Conservation (phyloP, 1,284 basidiomycete genomes). For the Ceratobasidium theobromae region DNA sequence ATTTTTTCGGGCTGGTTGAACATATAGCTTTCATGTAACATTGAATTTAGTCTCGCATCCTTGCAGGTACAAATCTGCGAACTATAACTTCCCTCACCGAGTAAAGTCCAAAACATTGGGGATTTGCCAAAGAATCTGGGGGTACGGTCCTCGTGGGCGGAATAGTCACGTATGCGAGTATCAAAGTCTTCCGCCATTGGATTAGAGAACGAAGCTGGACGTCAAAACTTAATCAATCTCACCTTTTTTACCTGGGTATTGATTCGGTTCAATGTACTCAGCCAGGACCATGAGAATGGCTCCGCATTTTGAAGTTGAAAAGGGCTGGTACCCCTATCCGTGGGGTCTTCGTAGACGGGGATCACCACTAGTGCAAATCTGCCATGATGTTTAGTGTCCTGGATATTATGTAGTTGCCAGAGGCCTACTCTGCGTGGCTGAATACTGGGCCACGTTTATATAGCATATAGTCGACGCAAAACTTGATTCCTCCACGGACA, state of each 20-base stretch:
- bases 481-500: constrained; percentile 94
- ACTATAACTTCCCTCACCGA: constrained; percentile 84
- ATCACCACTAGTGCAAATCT: constrained; percentile 90
- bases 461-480: constrained; percentile 92
- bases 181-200: constrained; percentile 88
- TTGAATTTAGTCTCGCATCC: constrained; percentile 75
- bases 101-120: constrained; percentile 72
- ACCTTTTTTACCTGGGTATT: constrained; percentile 98
- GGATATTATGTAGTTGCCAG: background rate
- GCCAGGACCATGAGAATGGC: constrained; percentile 92
- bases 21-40: background rate
- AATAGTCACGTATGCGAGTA: constrained; percentile 89
- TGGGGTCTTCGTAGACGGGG: constrained; percentile 83
- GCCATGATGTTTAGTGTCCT: background rate
- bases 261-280: constrained; percentile 95
- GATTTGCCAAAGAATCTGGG: constrained; percentile 56
- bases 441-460: constrained; percentile 97
- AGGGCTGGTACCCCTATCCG: constrained; percentile 64
- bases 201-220: background rate
- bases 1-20: background rate
- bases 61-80: constrained; percentile 83
- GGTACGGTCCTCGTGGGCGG: constrained; percentile 65
- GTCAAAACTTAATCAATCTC: background rate
- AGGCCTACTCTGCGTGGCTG: constrained; percentile 85
- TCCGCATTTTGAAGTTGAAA: constrained; percentile 63